Conservation (phyloP, 192 early-diverging fungal species). For the Coemansia aciculifera region DNA sequence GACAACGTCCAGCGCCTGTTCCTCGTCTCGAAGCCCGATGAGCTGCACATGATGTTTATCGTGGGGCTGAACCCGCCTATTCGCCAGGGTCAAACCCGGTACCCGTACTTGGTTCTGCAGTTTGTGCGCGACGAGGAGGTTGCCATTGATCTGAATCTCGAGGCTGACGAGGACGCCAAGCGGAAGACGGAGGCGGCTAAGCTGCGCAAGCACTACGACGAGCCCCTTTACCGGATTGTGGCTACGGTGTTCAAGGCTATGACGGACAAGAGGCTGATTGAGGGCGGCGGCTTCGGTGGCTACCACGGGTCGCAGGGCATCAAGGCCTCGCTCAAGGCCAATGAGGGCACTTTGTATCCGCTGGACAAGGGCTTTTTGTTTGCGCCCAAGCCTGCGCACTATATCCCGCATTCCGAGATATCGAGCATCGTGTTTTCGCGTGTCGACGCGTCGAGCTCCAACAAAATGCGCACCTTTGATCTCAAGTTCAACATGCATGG, state of each 20-base stretch:
- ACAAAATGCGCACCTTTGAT: constrained; percentile 80
- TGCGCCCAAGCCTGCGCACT: constrained; percentile 91
- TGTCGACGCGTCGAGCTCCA: constrained; percentile 56
- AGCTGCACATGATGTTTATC: constrained; percentile 88
- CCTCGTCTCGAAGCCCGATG: constrained; percentile 90
- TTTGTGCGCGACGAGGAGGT: constrained; percentile 92
- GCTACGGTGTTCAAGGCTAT: constrained; percentile 83
- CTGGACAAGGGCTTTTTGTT: constrained; percentile 93
- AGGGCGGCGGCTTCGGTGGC: constrained; percentile 66
- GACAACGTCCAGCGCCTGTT: constrained; percentile 81
- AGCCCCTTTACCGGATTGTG: constrained; percentile 81
- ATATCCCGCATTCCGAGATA: constrained; percentile 84
- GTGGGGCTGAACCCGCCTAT: constrained; percentile 95
- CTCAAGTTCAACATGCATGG: constrained; percentile 87
- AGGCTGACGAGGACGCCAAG: constrained; percentile 67
- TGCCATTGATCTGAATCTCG: constrained; percentile 79
- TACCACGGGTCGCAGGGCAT: constrained; percentile 77
- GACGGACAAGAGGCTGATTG: constrained; percentile 73
- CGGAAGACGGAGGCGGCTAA: constrained; percentile 66
- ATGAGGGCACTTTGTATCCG: constrained; percentile 92
- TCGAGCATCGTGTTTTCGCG: constrained; percentile 86
- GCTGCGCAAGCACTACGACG: constrained; percentile 83
- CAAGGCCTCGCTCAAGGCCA: constrained; percentile 96
- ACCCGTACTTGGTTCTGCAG: constrained; percentile 95
- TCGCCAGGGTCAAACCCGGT: constrained; percentile 94